Percentiles rank a stretch among this genome's conserved stretches.
phyloP scores from a whole-genome alignment of 2,329 filamentous ascomycete genomes.

The Alternaria sp. region DNA sequence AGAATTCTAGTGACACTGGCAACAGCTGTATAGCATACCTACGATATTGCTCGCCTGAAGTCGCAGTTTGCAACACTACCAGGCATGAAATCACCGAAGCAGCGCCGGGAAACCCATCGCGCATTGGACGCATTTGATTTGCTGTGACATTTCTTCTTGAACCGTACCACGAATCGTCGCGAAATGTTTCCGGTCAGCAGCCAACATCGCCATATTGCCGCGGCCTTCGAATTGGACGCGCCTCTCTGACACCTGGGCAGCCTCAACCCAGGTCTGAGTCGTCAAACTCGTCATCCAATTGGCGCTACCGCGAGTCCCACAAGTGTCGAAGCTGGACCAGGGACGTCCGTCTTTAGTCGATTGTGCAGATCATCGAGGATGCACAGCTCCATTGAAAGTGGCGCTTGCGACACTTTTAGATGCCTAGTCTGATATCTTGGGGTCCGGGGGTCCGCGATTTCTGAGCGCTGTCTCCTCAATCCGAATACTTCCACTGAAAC shows the following conservation, averaged over 20 bases:
- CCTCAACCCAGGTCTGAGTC: background rate
- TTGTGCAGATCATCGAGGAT: slow-evolving; percentile 7
- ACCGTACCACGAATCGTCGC: background rate
- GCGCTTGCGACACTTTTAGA: slow-evolving; percentile 4
- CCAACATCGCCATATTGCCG: background rate
- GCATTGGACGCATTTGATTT: slow-evolving; percentile 1
- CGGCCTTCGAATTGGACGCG: background rate
- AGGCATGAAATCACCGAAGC: slow-evolving; percentile 3
- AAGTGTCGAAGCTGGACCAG: slow-evolving; percentile 1
- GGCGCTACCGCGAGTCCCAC: slow-evolving; percentile 3
- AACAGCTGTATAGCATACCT: background rate
- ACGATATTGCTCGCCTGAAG: background rate
- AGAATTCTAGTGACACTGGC: background rate
- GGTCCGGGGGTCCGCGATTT: slow-evolving; percentile 1
- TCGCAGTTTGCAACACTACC: background rate
- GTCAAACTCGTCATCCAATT: slow-evolving; percentile 3
- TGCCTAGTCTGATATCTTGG: slow-evolving; percentile 1
- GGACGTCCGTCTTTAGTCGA: background rate
- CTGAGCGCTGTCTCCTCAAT: slow-evolving; percentile 1
- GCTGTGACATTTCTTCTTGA: background rate
- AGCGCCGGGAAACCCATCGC: background rate
- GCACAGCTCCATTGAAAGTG: slow-evolving; percentile 3
- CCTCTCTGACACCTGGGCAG: background rate
- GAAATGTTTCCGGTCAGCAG: background rate
- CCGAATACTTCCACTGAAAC: background rate